phyloP scores from a whole-genome alignment of 2,329 filamentous ascomycete genomes.

The Parastagonospora avenae region DNA sequence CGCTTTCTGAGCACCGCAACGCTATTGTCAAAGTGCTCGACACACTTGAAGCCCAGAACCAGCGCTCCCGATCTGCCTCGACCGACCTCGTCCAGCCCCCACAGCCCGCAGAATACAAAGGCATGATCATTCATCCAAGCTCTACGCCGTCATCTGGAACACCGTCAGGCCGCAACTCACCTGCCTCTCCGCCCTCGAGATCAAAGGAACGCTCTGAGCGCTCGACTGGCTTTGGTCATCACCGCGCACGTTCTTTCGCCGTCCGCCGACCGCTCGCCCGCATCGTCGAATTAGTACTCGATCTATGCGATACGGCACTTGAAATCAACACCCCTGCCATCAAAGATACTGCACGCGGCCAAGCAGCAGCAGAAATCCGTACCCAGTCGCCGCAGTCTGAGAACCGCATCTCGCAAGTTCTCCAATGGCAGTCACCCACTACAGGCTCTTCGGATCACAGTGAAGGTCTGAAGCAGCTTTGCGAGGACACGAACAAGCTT shows the following conservation, averaged over 20 bases:
- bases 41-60: slow-evolving; percentile 79
- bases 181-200: slow-evolving; percentile 67
- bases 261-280: slow-evolving; percentile 86
- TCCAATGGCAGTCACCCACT: slow-evolving; percentile 96
- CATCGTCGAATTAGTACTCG: slow-evolving; percentile 92
- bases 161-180: slow-evolving; percentile 72
- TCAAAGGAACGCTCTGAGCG: slow-evolving; percentile 74
- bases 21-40: slow-evolving; percentile 95
- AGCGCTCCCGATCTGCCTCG: slow-evolving; percentile 61
- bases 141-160: slow-evolving; percentile 69
- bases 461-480: slow-evolving; percentile 84
- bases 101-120: slow-evolving; percentile 82
- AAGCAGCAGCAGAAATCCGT: slow-evolving; percentile 75
- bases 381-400: slow-evolving; percentile 97
- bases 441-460: slow-evolving; percentile 92
- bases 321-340: slow-evolving; percentile 94
- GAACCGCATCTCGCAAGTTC: slow-evolving; percentile 87
- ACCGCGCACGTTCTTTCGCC: slow-evolving; percentile 85
- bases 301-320: slow-evolving; percentile 92
- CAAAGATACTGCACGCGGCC: slow-evolving; percentile 73
- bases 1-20: slow-evolving; percentile 87
- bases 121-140: slow-evolving; percentile 78
- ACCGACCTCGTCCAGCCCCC: slow-evolving; percentile 54
- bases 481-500: slow-evolving; percentile 83
- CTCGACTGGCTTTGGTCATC: slow-evolving; percentile 74